Evolutionary conservation across 1,284 basidiomycete species (phyloP).

Genomic region (Cutaneotrichosporon dermatis): DNA sequence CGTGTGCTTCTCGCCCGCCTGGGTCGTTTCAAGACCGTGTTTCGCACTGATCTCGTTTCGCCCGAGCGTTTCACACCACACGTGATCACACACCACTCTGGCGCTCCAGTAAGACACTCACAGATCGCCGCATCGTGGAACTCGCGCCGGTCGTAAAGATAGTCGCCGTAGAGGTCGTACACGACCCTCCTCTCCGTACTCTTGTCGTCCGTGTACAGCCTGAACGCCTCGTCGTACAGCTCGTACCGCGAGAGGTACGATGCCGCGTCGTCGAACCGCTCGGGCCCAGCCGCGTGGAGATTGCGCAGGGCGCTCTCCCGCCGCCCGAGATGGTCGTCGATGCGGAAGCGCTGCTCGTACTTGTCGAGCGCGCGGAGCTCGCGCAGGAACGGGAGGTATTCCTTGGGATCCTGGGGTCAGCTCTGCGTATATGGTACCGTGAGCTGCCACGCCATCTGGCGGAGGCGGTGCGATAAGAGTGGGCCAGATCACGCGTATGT

Average conservation of each 20-base stretch:
- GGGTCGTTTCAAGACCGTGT: no score
- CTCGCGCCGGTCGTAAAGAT: conserved; percentile 78
- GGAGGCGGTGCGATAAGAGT: no score
- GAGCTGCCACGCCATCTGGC: not conserved
- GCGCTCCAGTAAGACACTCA: no score
- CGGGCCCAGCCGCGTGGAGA: conserved; percentile 61
- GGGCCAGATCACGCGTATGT: no score
- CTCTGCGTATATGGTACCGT: not conserved
- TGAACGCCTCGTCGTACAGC: conserved; percentile 68
- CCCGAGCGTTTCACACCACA: not conserved
- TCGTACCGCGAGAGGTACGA: conserved; percentile 74
- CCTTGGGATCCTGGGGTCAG: conserved; percentile 68
- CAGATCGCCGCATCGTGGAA: conserved; percentile 77
- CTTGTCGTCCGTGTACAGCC: conserved; percentile 64
- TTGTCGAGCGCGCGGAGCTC: conserved; percentile 76
- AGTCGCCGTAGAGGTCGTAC: conserved; percentile 79
- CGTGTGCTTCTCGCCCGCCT: not conserved
- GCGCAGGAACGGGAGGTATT: conserved; percentile 94
- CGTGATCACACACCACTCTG: no score
- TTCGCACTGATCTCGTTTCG: no score
- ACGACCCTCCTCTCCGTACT: conserved; percentile 63
- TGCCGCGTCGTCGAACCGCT: conserved; percentile 68
- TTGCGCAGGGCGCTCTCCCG: conserved; percentile 70
- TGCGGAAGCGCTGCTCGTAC: conserved; percentile 80
- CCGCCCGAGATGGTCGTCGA: conserved; percentile 87